phyloP scores from a whole-genome alignment of 1,284 basidiomycete genomes.

The Vanrija pseudolonga region DNA sequence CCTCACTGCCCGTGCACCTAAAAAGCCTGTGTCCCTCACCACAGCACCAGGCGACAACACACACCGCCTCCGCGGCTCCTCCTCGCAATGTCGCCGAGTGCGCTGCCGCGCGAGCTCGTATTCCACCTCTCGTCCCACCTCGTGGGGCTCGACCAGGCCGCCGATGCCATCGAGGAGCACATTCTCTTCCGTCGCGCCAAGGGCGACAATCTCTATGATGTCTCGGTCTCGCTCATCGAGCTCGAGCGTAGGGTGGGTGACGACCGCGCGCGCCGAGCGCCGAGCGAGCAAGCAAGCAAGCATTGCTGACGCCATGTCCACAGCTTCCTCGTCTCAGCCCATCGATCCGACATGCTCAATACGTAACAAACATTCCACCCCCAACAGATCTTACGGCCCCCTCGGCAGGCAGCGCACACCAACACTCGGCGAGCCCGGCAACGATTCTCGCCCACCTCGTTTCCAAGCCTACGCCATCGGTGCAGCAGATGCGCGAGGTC shows the following conservation, averaged over 20 bases:
- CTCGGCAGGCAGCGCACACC: constrained; percentile 30
- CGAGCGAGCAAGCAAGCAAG: too few species aligned
- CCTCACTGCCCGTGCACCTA: not conserved
- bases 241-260: constrained; percentile 37
- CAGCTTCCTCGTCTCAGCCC: constrained; percentile 29
- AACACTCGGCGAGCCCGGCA: constrained; percentile 32
- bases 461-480: constrained; percentile 31
- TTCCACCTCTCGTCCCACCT: constrained; percentile 7
- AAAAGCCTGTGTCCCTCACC: not conserved
- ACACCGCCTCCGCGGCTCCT: not conserved
- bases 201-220: constrained; percentile 43
- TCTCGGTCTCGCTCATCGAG: constrained; percentile 35
- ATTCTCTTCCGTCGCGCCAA: constrained; percentile 36
- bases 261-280: too few species aligned
- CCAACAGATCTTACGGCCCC: constrained; percentile 42
- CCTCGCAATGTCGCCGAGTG: constrained; percentile 5
- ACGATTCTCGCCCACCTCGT: constrained; percentile 37
- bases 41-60: too few species aligned
- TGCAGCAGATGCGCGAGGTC: constrained; percentile 44
- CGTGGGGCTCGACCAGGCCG: constrained; percentile 9
- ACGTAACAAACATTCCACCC: constrained; percentile 44
- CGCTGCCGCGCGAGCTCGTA: constrained; percentile 7
- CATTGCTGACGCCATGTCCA: not conserved
- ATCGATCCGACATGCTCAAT: constrained; percentile 41
- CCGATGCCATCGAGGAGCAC: constrained; percentile 42